Base-by-base conservation (phyloP, 164 flowering plant genomes). In the Paratinospora sagittata region DNA sequence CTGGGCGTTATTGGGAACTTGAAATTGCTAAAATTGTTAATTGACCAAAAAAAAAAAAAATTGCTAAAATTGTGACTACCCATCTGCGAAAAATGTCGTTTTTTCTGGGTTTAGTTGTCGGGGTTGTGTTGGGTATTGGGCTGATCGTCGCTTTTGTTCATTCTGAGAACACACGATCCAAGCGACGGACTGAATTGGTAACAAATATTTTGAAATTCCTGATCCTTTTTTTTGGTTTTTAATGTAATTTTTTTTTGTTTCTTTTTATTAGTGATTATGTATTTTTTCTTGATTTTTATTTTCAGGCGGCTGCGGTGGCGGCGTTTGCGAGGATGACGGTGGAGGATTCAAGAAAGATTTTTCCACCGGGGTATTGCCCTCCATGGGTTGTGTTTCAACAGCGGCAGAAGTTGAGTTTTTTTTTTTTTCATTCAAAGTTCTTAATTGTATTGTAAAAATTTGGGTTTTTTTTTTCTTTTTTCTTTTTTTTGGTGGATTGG, bases 281-380 rank as follows among this genome's bases (percentile, higher is more conserved):
- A 23, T 11, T 49, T 67, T 33, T 45, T 26, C n/a, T n/a, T n/a
- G n/a, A n/a, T n/a, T n/a, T n/a, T n/a, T 65, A 27, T 24, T 52
- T 69, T 17, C 36, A 90, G 96, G 96, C 97, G 2, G 67, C 80
- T 0, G 85, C 89, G 0, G 52, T 90, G 2, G 93, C 97, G 37
- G 86, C 98, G 17, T 89, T 95, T 80, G 89, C 98, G 1, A 86
- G 86, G 76, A 90, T 95, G 95, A 92, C 97, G 6, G 95, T 90
- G 78, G 92, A 88, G 27, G 98, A 93, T 83, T 90, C 98, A 7
- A 89, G 90, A 74, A 93, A 91, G 87, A 69, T 94, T 60, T 81
- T 89, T 65, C 88, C 93, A 13, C 65, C 75, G 21, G 85, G 85
- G 24, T 78, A 27, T 43, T 92, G 88, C 72, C 96, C 97, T 72